A percentile compares a stretch with the other conserved stretches of the same genome.
phyloP scores from a whole-genome alignment of 2,329 filamentous ascomycete genomes.

The Monosporascus sp. region DNA sequence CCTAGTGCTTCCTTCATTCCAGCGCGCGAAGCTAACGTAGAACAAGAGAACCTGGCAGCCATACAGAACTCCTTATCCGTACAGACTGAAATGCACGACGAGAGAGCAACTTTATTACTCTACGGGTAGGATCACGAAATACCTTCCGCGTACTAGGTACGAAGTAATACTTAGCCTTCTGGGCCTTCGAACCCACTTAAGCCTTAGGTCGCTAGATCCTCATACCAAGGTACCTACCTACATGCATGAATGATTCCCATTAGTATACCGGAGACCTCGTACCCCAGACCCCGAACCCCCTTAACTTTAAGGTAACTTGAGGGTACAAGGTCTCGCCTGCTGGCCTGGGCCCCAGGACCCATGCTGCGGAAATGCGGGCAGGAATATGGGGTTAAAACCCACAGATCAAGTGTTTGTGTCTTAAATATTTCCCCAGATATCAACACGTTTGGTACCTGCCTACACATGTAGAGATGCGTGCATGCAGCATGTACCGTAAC shows the following conservation, averaged over 20 bases:
- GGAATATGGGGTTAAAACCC: not conserved
- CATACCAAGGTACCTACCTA: not conserved
- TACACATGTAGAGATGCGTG: not conserved
- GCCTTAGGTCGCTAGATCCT: not conserved
- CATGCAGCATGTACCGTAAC: not conserved
- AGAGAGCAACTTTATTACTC: not conserved
- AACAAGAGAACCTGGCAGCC: not conserved
- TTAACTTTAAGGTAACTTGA: not conserved
- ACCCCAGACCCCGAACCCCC: not conserved
- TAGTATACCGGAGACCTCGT: not conserved
- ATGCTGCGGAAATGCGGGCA: not conserved
- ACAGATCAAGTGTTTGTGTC: not conserved
- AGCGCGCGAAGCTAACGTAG: not conserved
- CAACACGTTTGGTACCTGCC: not conserved
- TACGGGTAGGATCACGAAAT: not conserved
- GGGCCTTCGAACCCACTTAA: no score
- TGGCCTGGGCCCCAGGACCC: not conserved
- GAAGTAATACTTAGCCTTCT: not conserved
- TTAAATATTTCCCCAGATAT: not conserved
- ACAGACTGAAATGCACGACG: not conserved
- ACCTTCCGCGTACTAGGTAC: not conserved
- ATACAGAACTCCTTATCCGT: not conserved
- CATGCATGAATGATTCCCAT: not conserved
- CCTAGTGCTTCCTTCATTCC: not conserved
- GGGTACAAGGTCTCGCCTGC: not conserved